Conservation (phyloP, 1,284 basidiomycete genomes). For the Phlebopus sp. region DNA sequence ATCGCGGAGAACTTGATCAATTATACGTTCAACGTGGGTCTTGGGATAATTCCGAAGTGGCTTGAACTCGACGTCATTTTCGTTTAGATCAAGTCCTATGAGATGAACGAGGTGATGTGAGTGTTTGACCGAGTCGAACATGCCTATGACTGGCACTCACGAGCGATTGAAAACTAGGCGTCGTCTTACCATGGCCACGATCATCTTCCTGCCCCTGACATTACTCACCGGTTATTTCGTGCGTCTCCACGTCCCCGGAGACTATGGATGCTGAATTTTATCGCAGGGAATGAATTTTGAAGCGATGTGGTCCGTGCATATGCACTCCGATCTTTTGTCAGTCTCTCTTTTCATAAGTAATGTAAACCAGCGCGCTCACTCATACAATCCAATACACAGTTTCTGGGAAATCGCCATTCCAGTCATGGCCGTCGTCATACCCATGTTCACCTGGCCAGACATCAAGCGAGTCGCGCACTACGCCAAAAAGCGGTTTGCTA, state of each 20-base stretch:
- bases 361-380: not conserved
- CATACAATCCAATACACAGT: constrained; percentile 28
- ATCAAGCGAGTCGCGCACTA: constrained; percentile 45
- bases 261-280: not conserved
- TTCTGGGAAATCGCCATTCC: constrained; percentile 70
- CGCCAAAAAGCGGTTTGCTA: constrained; percentile 35
- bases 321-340: constrained; percentile 53
- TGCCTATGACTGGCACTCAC: not conserved
- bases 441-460: constrained; percentile 55
- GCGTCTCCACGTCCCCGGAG: constrained; percentile 22
- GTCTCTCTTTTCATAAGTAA: constrained; percentile 22
- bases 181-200: constrained; percentile 59
- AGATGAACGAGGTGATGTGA: constrained; percentile 70
- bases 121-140: constrained; percentile 18
- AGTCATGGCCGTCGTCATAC: constrained; percentile 53
- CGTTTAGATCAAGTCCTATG: constrained; percentile 60
- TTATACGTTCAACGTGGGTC: constrained; percentile 59
- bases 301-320: constrained; percentile 45
- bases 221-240: constrained; percentile 73
- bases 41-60: constrained; percentile 1
- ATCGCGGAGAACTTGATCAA: constrained; percentile 69
- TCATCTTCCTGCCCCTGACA: constrained; percentile 69
- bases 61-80: not conserved
- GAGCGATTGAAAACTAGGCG: constrained; percentile 26
- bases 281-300: constrained; percentile 69